Conservation (phyloP, 129 eudicot species). For the Chrysanthemum lavandulifolium region DNA sequence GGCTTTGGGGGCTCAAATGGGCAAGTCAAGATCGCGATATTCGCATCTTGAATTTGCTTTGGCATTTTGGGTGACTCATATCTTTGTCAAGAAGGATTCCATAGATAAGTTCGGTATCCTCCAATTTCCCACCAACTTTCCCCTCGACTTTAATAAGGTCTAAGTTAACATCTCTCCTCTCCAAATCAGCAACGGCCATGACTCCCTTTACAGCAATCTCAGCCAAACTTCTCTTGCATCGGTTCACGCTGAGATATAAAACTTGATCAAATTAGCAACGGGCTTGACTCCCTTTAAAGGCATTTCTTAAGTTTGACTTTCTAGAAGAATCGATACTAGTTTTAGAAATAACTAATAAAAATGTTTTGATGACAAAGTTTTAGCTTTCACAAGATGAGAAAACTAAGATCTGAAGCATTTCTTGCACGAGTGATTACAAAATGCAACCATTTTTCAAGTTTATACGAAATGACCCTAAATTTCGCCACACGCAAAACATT, state of each 20-base stretch:
- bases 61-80: constrained; percentile 99
- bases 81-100: constrained; percentile 32
- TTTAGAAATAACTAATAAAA: no score
- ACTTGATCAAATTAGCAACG: background rate
- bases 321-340: no score
- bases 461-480: no score
- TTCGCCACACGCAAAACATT: no score
- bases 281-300: no score
- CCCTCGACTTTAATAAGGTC: constrained; percentile 69
- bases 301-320: no score
- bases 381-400: no score
- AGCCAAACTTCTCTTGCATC: constrained; percentile 92
- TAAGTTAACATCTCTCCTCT: constrained; percentile 86
- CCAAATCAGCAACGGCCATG: constrained; percentile 95
- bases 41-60: constrained; percentile 82
- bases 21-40: constrained; percentile 87
- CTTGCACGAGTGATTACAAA: no score
- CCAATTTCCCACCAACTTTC: constrained; percentile 52
- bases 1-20: constrained; percentile 99
- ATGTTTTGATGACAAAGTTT: no score
- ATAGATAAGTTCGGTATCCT: constrained; percentile 89
- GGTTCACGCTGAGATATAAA: constrained; percentile 61
- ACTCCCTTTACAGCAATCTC: constrained; percentile 96
- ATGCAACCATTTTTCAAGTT: no score
- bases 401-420: no score